phyloP scores from a whole-genome alignment of 768 basidiomycete genomes.

The Ramaria rubella region DNA sequence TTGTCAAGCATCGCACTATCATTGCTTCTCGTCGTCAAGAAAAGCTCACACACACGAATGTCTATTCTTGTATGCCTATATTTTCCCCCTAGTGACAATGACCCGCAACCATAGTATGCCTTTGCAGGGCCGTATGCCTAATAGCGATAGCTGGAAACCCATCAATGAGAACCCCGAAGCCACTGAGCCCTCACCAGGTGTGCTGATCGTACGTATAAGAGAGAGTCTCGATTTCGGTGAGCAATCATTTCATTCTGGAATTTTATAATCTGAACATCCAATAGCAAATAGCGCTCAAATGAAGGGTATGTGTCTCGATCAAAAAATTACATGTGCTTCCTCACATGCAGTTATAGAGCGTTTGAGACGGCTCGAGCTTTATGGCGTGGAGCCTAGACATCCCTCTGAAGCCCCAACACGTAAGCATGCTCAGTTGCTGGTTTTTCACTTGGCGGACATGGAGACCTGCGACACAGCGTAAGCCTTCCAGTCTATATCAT shows the following conservation, averaged over 20 bases:
- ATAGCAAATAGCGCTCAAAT: slow-evolving; percentile 91
- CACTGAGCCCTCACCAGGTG: slow-evolving; percentile 72
- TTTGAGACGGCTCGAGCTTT: slow-evolving; percentile 78
- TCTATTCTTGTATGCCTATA: slow-evolving; percentile 66
- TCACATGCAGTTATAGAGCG: slow-evolving; percentile 46
- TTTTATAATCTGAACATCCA: background rate
- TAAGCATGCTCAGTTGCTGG: slow-evolving; percentile 65
- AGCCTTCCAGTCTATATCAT: too few species aligned
- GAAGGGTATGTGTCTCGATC: slow-evolving; percentile 49
- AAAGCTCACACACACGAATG: slow-evolving; percentile 85
- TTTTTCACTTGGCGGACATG: slow-evolving; percentile 93
- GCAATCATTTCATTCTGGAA: slow-evolving; percentile 18
- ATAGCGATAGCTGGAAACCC: slow-evolving; percentile 85
- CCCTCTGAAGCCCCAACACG: slow-evolving; percentile 84
- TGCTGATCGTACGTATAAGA: slow-evolving; percentile 80
- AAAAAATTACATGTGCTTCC: slow-evolving; percentile 2
- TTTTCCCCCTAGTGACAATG: background rate
- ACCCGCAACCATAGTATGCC: background rate
- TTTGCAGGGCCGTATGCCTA: slow-evolving; percentile 74
- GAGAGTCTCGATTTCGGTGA: slow-evolving; percentile 89
- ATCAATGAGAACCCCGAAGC: slow-evolving; percentile 83
- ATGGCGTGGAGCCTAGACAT: slow-evolving; percentile 72
- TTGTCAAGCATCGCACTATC: slow-evolving; percentile 85
- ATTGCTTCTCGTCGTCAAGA: slow-evolving; percentile 80
- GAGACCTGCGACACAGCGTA: slow-evolving; percentile 89